A percentile compares a stretch with the other conserved stretches of the same genome.
phyloP scores from a whole-genome alignment of 1,284 basidiomycete species.

The Laetiporus sulphureus region DNA sequence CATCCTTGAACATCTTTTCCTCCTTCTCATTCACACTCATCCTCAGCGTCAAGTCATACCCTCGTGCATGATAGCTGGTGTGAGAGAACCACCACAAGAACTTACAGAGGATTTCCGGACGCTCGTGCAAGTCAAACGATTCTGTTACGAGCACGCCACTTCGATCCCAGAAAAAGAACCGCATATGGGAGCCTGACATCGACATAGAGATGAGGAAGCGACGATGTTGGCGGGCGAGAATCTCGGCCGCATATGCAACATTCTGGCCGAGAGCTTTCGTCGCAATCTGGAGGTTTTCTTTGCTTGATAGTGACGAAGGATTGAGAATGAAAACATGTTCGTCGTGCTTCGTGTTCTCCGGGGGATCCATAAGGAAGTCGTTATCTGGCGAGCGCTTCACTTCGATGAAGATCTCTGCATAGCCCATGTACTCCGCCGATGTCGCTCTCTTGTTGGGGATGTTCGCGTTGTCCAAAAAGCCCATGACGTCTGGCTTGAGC shows the following conservation, averaged over 20 bases:
- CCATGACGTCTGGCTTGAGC: no score
- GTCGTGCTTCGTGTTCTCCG: neutral
- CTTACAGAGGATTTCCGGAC: constrained; percentile 7
- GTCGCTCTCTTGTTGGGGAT: no score
- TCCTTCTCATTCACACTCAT: constrained; percentile 2
- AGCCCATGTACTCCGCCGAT: neutral
- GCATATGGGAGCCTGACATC: constrained; percentile 1
- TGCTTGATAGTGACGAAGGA: neutral
- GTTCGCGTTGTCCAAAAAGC: no score
- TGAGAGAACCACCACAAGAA: constrained; percentile 12
- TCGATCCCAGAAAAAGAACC: constrained; percentile 10
- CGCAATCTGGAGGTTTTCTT: no score
- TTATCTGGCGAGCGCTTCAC: neutral
- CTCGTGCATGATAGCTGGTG: constrained; percentile 4
- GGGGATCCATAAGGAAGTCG: no score
- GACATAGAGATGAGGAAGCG: constrained; percentile 7
- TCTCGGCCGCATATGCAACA: constrained; percentile 6
- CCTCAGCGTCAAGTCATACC: constrained; percentile 8
- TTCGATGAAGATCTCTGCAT: constrained; percentile 1
- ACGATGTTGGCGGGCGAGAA: constrained; percentile 9
- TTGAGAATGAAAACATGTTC: neutral
- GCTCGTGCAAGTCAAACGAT: constrained; percentile 6
- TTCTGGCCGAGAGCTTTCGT: constrained; percentile 9
- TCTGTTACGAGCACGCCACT: constrained; percentile 8
- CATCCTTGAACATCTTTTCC: neutral